A percentile compares a stretch with the other conserved stretches of the same genome.
These are phyloP conservation scores for Malassezia brasiliensis DNA, from an alignment of 1,284 basidiomycete species.

Conservation along the genomic window DNA sequence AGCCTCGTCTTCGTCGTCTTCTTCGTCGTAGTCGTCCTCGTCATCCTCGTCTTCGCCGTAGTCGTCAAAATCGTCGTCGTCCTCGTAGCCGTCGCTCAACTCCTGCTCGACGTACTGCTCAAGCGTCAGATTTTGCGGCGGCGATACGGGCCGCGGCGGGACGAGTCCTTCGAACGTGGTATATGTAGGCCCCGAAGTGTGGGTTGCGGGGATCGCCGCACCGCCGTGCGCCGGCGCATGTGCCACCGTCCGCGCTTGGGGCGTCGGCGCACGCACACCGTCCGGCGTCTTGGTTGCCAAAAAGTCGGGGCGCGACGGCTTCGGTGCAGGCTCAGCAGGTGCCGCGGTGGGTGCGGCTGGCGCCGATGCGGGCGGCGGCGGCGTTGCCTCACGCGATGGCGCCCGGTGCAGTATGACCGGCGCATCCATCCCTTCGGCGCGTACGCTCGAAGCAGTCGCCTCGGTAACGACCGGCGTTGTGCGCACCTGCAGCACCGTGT, in stretches of 20 bases:
- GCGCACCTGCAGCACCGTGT: neutral
- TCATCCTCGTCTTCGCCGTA: constrained; percentile 12
- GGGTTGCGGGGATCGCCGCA: neutral
- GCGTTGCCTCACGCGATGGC: no score
- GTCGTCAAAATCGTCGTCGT: neutral
- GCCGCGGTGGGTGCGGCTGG: no score
- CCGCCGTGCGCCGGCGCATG: neutral
- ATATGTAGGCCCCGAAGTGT: neutral
- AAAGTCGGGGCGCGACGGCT: neutral
- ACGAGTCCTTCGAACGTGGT: constrained; percentile 18
- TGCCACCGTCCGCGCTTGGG: neutral
- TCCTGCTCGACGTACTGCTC: constrained; percentile 14
- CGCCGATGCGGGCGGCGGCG: no score
- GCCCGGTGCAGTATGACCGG: neutral
- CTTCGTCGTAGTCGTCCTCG: constrained; percentile 4
- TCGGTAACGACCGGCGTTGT: constrained; percentile 1
- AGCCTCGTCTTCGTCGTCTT: constrained; percentile 2
- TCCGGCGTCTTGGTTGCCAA: neutral
- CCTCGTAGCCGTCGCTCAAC: neutral
- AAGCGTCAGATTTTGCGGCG: neutral
- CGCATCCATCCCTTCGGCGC: neutral
- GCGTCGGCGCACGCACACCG: neutral
- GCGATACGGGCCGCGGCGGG: neutral
- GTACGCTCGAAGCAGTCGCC: neutral
- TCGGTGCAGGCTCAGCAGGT: neutral